Conservation (phyloP, 1,284 basidiomycete species). For the Malassezia equina region DNA sequence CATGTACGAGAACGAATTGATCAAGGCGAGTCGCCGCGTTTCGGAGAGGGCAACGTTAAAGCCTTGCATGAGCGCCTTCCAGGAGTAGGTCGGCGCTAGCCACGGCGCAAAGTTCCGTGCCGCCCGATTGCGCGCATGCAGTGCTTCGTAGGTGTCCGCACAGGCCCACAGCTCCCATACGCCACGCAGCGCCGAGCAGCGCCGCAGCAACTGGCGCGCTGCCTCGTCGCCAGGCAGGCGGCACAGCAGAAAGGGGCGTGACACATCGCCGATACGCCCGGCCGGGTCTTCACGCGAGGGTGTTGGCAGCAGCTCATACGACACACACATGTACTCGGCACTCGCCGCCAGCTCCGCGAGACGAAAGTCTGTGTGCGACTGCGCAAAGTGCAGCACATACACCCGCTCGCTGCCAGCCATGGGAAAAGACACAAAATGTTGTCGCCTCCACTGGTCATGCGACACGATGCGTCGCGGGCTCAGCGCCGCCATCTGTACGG, state of each 20-base stretch:
- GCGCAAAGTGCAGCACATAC: conserved; percentile 39
- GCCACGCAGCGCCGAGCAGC: conserved; percentile 76
- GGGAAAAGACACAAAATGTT: background rate
- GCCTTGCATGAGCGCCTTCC: conserved; percentile 37
- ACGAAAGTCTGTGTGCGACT: conserved; percentile 31
- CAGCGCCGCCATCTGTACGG: background rate
- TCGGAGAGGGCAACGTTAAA: conserved; percentile 32
- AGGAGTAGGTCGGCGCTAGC: conserved; percentile 19
- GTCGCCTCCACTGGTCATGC: background rate
- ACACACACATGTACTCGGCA: conserved; percentile 27
- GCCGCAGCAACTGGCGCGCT: conserved; percentile 60
- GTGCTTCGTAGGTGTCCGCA: conserved; percentile 29
- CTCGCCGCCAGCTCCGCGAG: conserved; percentile 36
- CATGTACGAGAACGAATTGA: conserved; percentile 79
- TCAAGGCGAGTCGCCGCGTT: conserved; percentile 50
- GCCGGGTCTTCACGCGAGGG: conserved; percentile 13
- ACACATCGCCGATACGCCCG: conserved; percentile 16
- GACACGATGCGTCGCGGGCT: background rate
- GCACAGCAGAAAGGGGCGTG: conserved; percentile 30
- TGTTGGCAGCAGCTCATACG: conserved; percentile 33
- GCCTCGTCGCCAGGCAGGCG: conserved; percentile 52
- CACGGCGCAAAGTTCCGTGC: conserved; percentile 16
- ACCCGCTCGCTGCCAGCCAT: conserved; percentile 17
- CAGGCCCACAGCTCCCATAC: conserved; percentile 48
- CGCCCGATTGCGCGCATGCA: conserved; percentile 31